Percentiles rank a stretch among this genome's conserved stretches.
phyloP scores from a whole-genome alignment of 177 flowering plant species.

The Vitis hybrid region DNA sequence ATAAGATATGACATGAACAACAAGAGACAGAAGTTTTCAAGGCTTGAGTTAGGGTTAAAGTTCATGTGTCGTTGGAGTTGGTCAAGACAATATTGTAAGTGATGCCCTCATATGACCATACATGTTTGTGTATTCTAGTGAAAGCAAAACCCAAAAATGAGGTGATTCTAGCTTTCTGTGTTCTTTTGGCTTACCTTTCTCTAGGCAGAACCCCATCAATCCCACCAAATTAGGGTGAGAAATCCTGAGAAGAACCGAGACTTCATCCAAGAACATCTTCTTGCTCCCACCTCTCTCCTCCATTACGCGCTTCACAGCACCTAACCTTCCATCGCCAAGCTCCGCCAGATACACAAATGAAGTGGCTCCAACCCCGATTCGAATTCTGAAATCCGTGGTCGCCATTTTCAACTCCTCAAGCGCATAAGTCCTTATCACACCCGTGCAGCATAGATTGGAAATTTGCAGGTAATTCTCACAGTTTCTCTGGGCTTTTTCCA shows the following conservation, averaged over 20 bases:
- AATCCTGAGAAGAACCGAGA: slow-evolving; percentile 35
- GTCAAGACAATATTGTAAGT: too few relatives aligned
- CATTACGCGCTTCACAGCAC: slow-evolving; percentile 34
- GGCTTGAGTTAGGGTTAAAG: too few relatives aligned
- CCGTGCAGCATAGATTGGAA: background rate
- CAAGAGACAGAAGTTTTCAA: too few relatives aligned
- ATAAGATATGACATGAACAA: too few relatives aligned
- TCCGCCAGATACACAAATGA: slow-evolving; percentile 36
- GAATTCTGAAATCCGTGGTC: slow-evolving; percentile 25
- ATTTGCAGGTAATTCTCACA: background rate
- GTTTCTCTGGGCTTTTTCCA: background rate
- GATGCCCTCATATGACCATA: too few relatives aligned
- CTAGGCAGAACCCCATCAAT: slow-evolving; percentile 33
- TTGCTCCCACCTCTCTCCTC: slow-evolving; percentile 32
- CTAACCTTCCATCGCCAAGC: slow-evolving; percentile 30
- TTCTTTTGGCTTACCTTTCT: slow-evolving; percentile 19
- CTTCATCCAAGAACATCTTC: slow-evolving; percentile 36
- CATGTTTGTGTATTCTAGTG: too few relatives aligned
- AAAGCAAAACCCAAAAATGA: too few relatives aligned
- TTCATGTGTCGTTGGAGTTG: too few relatives aligned
- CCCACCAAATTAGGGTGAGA: slow-evolving; percentile 39
- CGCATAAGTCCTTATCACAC: slow-evolving; percentile 25
- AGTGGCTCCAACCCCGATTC: slow-evolving; percentile 35
- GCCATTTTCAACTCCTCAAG: slow-evolving; percentile 30
- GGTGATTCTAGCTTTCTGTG: too few relatives aligned